phyloP scores from a whole-genome alignment of 305 asterid genomes.

The Solanum hybrid region DNA sequence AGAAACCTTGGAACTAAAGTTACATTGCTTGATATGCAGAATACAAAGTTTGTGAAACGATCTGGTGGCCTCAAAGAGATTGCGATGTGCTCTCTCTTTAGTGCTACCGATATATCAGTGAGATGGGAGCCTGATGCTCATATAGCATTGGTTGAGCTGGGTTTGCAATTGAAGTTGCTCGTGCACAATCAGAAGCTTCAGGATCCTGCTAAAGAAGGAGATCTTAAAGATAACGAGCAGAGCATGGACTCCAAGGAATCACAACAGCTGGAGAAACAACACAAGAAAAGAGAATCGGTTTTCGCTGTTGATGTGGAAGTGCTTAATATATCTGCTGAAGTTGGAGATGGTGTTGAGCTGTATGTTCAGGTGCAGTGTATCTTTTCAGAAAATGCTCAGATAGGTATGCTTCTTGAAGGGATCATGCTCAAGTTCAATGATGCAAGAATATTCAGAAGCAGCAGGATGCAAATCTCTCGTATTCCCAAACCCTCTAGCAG shows the following conservation, averaged over 20 bases:
- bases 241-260: constrained; percentile 41
- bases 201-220: constrained; percentile 35
- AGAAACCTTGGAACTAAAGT: constrained; percentile 55
- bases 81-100: constrained; percentile 89
- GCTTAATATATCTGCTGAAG: constrained; percentile 89
- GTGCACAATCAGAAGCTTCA: constrained; percentile 61
- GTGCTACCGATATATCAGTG: constrained; percentile 86
- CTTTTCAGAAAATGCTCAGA: constrained; percentile 97
- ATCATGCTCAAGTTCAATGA: constrained; percentile 56
- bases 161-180: constrained; percentile 65
- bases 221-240: constrained; percentile 28
- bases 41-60: constrained; percentile 81
- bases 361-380: constrained; percentile 83
- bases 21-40: constrained; percentile 82
- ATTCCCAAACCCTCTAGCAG: constrained; percentile 64
- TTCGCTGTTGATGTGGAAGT: constrained; percentile 91
- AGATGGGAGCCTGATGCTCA: constrained; percentile 99
- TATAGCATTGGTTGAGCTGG: constrained; percentile 77
- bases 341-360: constrained; percentile 95
- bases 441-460: constrained; percentile 78
- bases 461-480: constrained; percentile 99
- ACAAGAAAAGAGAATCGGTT: constrained; percentile 70
- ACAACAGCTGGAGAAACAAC: constrained; percentile 44
- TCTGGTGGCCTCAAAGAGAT: constrained; percentile 84
- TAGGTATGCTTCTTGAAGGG: constrained; percentile 97